phyloP scores from a whole-genome alignment of 1,139 yeast genomes.

The Taphrina pruni region DNA sequence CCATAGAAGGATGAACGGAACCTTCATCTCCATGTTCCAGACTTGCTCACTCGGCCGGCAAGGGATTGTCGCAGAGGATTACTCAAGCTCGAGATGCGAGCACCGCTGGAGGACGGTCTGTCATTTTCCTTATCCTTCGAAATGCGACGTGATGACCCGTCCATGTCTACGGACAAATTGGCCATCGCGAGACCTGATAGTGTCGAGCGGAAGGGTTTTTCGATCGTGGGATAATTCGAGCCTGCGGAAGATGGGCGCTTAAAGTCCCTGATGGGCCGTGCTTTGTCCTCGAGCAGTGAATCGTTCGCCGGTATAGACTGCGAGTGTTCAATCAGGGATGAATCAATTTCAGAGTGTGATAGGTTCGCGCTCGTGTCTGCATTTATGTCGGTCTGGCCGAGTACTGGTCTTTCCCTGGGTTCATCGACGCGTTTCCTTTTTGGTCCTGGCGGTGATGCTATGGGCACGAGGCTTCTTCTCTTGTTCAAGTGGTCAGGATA shows the following conservation, averaged over 20 bases:
- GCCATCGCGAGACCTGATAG: slow-evolving; percentile 37
- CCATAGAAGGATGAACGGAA: too few relatives aligned
- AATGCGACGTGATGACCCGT: not conserved
- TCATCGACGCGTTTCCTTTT: slow-evolving; percentile 21
- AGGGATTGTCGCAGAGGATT: slow-evolving; percentile 33
- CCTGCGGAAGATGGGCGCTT: slow-evolving; percentile 29
- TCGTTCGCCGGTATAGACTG: not conserved
- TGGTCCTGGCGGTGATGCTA: slow-evolving; percentile 33
- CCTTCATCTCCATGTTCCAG: slow-evolving; percentile 35
- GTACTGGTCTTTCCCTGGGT: not conserved
- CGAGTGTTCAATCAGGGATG: slow-evolving; percentile 5
- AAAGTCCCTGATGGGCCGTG: slow-evolving; percentile 22
- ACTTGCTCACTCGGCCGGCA: slow-evolving; percentile 19
- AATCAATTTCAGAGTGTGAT: slow-evolving; percentile 1
- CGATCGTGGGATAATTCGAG: not conserved
- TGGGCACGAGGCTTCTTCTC: slow-evolving; percentile 34
- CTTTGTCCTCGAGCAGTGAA: not conserved
- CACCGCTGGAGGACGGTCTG: slow-evolving; percentile 5
- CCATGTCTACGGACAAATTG: slow-evolving; percentile 24
- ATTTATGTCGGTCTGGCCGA: slow-evolving; percentile 22
- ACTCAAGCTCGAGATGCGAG: slow-evolving; percentile 6
- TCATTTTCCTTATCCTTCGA: slow-evolving; percentile 35
- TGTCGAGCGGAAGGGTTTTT: slow-evolving; percentile 14
- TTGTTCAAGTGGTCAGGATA: slow-evolving; percentile 5
- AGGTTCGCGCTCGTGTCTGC: slow-evolving; percentile 20